Conservation (phyloP, 768 basidiomycete genomes). For the Pleurotus pulmonarius region DNA sequence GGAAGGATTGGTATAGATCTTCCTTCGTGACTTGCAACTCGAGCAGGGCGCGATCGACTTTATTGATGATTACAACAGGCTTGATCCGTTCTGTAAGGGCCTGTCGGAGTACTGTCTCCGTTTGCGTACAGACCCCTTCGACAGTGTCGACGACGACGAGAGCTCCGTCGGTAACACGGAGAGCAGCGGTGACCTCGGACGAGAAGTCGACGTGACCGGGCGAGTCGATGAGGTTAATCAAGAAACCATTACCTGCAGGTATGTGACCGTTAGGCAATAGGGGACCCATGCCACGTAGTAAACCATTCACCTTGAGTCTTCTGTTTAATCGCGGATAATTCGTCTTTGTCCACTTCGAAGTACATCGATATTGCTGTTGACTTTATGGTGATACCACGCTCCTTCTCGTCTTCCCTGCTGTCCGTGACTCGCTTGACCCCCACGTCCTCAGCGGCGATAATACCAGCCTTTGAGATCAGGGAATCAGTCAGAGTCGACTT, state of each 20-base stretch:
- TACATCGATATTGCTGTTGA: slow-evolving; percentile 99
- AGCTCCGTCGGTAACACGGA: slow-evolving; percentile 99
- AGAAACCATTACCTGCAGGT: slow-evolving; percentile 79
- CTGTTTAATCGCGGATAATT: slow-evolving; percentile 82
- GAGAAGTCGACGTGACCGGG: slow-evolving; percentile 99
- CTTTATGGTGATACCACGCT: slow-evolving; percentile 99
- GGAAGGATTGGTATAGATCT: slow-evolving; percentile 96
- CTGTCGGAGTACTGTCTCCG: slow-evolving; percentile 98
- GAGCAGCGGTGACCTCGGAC: slow-evolving; percentile 98
- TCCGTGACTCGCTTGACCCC: slow-evolving; percentile 97
- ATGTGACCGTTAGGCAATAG: background rate
- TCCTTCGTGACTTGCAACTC: slow-evolving; percentile 98
- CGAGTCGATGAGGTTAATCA: slow-evolving; percentile 99
- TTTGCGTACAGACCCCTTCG: slow-evolving; percentile 99
- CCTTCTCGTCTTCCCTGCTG: slow-evolving; percentile 96
- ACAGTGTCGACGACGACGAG: slow-evolving; percentile 99
- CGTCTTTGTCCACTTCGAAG: slow-evolving; percentile 92
- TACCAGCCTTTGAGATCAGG: slow-evolving; percentile 98
- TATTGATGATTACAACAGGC: slow-evolving; percentile 99
- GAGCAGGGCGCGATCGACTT: slow-evolving; percentile 98
- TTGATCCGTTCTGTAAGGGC: slow-evolving; percentile 98
- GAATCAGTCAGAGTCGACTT: slow-evolving; percentile 99
- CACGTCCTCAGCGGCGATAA: slow-evolving; percentile 91
- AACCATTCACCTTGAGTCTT: slow-evolving; percentile 76
- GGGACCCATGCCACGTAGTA: background rate